Conservation (phyloP, 2,329 filamentous ascomycete genomes). For the Aureobasidium sp. region DNA sequence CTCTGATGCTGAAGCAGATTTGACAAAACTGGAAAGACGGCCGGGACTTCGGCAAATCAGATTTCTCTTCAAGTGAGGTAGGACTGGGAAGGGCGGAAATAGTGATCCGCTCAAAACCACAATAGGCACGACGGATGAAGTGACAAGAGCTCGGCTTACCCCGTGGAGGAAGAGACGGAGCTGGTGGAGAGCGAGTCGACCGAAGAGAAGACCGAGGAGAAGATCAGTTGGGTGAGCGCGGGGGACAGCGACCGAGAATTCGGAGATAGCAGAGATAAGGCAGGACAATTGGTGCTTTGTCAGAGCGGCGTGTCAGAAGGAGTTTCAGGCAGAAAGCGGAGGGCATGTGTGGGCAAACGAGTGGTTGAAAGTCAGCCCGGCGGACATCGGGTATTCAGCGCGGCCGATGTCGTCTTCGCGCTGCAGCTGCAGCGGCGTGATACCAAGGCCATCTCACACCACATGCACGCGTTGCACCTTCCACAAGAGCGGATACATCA, state of each 20-base stretch:
- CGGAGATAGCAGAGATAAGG: conserved; percentile 11
- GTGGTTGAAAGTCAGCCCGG: conserved; percentile 7
- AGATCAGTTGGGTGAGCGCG: background rate
- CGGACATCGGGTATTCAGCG: background rate
- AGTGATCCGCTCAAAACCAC: background rate
- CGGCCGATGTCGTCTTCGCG: conserved; percentile 12
- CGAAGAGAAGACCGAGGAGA: conserved; percentile 10
- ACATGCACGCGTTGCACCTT: background rate
- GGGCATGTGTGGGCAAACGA: background rate
- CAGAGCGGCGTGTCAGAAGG: background rate
- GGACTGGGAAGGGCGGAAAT: background rate
- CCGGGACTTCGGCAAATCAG: background rate
- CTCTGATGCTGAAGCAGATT: background rate
- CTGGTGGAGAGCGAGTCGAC: background rate
- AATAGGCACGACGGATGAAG: conserved; percentile 9
- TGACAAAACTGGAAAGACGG: background rate
- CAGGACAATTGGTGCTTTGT: background rate
- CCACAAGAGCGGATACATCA: background rate
- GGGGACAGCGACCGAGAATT: background rate
- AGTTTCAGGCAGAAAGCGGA: background rate
- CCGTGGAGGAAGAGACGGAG: conserved; percentile 9
- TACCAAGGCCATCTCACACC: conserved; percentile 11
- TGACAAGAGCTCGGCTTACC: background rate
- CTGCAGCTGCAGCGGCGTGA: background rate
- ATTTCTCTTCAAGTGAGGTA: background rate